Percentiles rank a stretch among this genome's conserved stretches.
phyloP scores from a whole-genome alignment of 441 rosid species.

The Gossypium armourianum region DNA sequence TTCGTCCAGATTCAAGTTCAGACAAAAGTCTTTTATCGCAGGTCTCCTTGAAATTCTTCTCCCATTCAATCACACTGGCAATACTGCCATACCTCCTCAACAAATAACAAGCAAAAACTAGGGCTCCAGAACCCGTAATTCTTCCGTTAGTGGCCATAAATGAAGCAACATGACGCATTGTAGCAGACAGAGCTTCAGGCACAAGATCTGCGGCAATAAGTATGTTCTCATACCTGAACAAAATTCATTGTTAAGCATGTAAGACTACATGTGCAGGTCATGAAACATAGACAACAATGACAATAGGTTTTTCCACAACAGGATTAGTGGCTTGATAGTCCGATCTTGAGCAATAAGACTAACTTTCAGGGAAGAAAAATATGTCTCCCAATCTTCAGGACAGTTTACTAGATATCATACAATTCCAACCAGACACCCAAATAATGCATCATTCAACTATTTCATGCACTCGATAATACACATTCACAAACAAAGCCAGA shows the following conservation, averaged over 20 bases:
- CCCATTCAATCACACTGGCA: conserved; percentile 80
- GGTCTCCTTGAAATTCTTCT: conserved; percentile 54
- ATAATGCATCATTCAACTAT: not conserved
- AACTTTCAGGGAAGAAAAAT: not conserved
- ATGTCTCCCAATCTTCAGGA: not conserved
- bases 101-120: conserved; percentile 66
- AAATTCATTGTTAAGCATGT: conserved; percentile 14
- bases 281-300: not conserved
- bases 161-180: conserved; percentile 52
- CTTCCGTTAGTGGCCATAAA: conserved; percentile 59
- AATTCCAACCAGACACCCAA: conserved; percentile 5
- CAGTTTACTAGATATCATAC: not conserved
- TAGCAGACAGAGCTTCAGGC: conserved; percentile 70
- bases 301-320: not conserved
- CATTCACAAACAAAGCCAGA: not conserved
- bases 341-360: not conserved
- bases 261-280: not conserved
- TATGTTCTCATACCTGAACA: conserved; percentile 76
- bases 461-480: not conserved
- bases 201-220: conserved; percentile 73
- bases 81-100: conserved; percentile 60
- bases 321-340: not conserved
- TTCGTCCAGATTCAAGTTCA: conserved; percentile 75
- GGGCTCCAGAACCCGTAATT: conserved; percentile 53
- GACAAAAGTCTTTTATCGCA: conserved; percentile 77